These are phyloP conservation scores for Rhynchospora breviuscula DNA, from an alignment of 176 grass and related monocot species.

Conservation along the genomic window DNA sequence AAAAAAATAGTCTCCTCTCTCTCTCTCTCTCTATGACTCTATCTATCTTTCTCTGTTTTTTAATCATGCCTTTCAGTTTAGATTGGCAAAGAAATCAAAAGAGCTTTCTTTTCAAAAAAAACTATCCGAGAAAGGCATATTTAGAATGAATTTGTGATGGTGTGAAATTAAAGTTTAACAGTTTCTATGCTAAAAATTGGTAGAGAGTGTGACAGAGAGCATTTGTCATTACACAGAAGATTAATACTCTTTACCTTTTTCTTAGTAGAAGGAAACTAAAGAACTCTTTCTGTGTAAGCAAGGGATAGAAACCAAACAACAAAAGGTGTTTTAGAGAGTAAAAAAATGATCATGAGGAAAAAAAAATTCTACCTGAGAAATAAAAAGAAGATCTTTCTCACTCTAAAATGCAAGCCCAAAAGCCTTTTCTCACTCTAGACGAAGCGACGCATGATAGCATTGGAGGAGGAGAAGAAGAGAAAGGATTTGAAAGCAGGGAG, in stretches of 20 bases:
- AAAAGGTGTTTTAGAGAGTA: not conserved
- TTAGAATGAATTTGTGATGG: not conserved
- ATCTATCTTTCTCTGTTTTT: not conserved
- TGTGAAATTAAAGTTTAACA: not conserved
- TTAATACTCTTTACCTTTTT: not conserved
- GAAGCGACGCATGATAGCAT: conserved; percentile 6
- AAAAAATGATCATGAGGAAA: conserved; percentile 11
- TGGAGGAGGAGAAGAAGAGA: not conserved
- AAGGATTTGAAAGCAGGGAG: not conserved
- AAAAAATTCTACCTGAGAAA: conserved; percentile 1
- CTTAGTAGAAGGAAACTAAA: not conserved
- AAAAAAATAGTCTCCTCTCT: not conserved
- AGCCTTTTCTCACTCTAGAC: not conserved
- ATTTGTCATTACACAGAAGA: not conserved
- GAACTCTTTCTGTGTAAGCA: not conserved
- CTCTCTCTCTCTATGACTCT: not conserved
- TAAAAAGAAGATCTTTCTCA: not conserved
- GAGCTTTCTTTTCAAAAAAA: not conserved
- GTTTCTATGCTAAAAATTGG: not conserved
- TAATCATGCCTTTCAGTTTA: not conserved
- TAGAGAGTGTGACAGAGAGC: conserved; percentile 8
- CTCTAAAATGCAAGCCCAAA: not conserved
- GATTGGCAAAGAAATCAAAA: conserved; percentile 3
- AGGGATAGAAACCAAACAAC: not conserved
- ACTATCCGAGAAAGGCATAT: not conserved